Base-by-base conservation (phyloP, 306 rosid genomes). In the Gastrolobium villosum region DNA sequence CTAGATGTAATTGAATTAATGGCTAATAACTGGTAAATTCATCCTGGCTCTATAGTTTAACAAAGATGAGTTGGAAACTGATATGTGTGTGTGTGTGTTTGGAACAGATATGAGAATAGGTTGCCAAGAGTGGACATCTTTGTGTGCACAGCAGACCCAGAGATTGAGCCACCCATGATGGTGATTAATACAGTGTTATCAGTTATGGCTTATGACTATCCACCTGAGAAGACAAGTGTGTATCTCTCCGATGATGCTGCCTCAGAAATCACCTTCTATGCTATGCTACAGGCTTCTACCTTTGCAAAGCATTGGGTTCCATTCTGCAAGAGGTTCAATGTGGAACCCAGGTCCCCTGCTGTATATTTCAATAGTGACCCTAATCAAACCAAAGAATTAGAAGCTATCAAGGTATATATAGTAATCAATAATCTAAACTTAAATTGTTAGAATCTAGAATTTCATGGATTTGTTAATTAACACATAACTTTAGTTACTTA, bases 231-330 rank as follows among this genome's bases (percentile, higher is more conserved):
- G 83, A 76, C 92, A 1, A 83, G 85, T 34, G 96, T 94, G 5
- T 94, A 94, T 75, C 87, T 94, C 28, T 94, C 97, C 0, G 97
- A 94, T 10, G 97, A 94, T 52, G 98, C 86, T 35, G 96, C 71
- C 0, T 92, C 98, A 0, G 81, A 88, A 7, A 52, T 90, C 34
- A 94, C 95, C 0, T 92, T 84, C 75, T 90, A 84, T 75, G 97
- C 93, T 15, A 53, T 94, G 0, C 1, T 88, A 15, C 90, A 92
- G 82, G 96, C 96, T 2, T 79, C 94, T 14, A 59, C 14, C 0
- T 94, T 94, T 83, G 92, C 97, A 2, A 90, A 87, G 84, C 88
- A 89, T n/a, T 94, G 98, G 98, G 7, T 92, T 8, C 97, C 97
- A 0, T 94, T 79, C 53, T 87, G 95, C 85, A 92, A 90, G 76